phyloP scores from a whole-genome alignment of 305 asterid genomes.

The Solanum hybrid region DNA sequence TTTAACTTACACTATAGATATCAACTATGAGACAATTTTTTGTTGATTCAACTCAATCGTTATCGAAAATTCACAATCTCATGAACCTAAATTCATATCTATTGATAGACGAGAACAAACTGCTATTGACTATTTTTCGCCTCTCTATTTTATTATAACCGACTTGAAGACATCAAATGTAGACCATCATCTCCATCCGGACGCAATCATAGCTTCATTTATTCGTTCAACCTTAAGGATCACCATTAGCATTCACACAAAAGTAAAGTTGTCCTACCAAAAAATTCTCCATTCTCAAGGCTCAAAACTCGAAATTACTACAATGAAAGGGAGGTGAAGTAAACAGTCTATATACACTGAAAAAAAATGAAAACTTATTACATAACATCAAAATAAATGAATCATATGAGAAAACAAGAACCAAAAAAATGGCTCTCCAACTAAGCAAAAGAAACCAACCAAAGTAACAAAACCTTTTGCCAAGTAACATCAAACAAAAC shows the following conservation, averaged over 20 bases:
- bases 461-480: neutral
- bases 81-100: neutral
- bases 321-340: neutral
- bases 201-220: neutral
- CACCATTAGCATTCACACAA: neutral
- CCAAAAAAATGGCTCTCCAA: neutral
- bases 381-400: neutral
- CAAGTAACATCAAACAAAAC: constrained; percentile 1
- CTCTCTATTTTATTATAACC: neutral
- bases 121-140: neutral
- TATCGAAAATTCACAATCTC: neutral
- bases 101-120: neutral
- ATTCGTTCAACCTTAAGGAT: neutral
- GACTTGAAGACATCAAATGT: neutral
- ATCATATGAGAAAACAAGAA: neutral
- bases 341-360: neutral
- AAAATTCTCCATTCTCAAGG: neutral
- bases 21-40: neutral
- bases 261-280: neutral
- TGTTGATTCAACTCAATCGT: neutral
- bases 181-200: neutral
- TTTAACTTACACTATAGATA: neutral
- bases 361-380: neutral
- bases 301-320: neutral
- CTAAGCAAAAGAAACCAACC: neutral